Evolutionary conservation across 1,284 basidiomycete species (phyloP).

Genomic region (Xerocomus nothofagi): DNA sequence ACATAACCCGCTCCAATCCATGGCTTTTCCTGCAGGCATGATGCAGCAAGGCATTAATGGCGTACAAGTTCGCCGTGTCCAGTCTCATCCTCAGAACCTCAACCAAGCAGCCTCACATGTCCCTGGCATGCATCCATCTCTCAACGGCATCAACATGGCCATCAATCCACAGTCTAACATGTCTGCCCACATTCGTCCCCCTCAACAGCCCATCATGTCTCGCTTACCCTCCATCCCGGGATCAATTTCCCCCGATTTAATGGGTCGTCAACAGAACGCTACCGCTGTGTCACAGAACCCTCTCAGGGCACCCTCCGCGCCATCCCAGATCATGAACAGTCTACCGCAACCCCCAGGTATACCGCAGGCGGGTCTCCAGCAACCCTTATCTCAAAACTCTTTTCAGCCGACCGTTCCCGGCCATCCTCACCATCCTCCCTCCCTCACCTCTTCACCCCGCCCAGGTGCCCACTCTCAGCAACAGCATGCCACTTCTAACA

Average conservation of each 20-base stretch:
- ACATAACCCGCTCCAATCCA: conserved; percentile 38
- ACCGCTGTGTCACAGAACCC: conserved; percentile 41
- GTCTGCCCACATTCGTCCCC: conserved; percentile 36
- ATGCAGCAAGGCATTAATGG: conserved; percentile 37
- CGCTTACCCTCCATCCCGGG: conserved; percentile 40
- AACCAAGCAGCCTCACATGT: conserved; percentile 38
- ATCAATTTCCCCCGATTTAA: conserved; percentile 46
- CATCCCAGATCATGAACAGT: conserved; percentile 49
- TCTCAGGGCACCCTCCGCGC: conserved; percentile 42
- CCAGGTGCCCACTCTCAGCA: conserved; percentile 42
- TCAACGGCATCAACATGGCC: conserved; percentile 42
- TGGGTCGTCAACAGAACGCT: conserved; percentile 38
- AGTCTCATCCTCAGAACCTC: conserved; percentile 49
- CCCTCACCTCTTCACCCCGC: conserved; percentile 48
- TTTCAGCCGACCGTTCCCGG: conserved; percentile 39
- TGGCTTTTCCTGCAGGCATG: conserved; percentile 42
- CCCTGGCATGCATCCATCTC: conserved; percentile 39
- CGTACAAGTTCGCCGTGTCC: conserved; percentile 46
- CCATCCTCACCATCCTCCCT: conserved; percentile 39
- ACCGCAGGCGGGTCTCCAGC: conserved; percentile 34
- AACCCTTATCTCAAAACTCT: conserved; percentile 45
- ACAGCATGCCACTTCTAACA: conserved; percentile 39
- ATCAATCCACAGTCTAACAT: conserved; percentile 43
- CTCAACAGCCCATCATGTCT: conserved; percentile 35
- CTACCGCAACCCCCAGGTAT: conserved; percentile 47